These are phyloP conservation scores for Vigna trinervia DNA, from an alignment of 306 rosid genomes.

Conservation along the genomic window DNA sequence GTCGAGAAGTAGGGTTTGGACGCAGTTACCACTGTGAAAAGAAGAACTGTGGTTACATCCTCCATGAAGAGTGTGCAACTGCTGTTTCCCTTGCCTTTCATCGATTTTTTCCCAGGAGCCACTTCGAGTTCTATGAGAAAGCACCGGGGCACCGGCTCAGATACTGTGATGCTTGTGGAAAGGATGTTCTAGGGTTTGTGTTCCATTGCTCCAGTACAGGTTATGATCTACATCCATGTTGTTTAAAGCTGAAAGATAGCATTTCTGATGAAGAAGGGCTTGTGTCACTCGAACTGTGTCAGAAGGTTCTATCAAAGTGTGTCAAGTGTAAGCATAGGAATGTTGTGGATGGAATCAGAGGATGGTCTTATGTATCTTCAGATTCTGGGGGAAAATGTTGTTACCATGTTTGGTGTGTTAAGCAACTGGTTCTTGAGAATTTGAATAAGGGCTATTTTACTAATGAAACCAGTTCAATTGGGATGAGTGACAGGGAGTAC, in stretches of 20 bases:
- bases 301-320: slow-evolving; percentile 43
- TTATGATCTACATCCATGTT: slow-evolving; percentile 54
- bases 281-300: slow-evolving; percentile 30
- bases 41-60: slow-evolving; percentile 41
- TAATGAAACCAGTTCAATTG: neutral
- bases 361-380: slow-evolving; percentile 54
- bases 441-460: slow-evolving; percentile 47
- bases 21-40: slow-evolving; percentile 44
- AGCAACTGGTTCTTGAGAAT: slow-evolving; percentile 52
- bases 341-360: slow-evolving; percentile 29
- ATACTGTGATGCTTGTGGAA: slow-evolving; percentile 59
- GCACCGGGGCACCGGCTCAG: neutral
- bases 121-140: slow-evolving; percentile 35
- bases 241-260: slow-evolving; percentile 41
- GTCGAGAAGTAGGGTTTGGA: slow-evolving; percentile 53
- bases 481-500: neutral
- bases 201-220: slow-evolving; percentile 45
- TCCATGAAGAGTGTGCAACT: slow-evolving; percentile 53
- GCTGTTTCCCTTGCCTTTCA: slow-evolving; percentile 21
- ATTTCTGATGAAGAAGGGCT: slow-evolving; percentile 34
- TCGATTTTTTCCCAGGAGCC: slow-evolving; percentile 29
- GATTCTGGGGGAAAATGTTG: slow-evolving; percentile 18
- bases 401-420: slow-evolving; percentile 56
- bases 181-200: slow-evolving; percentile 54
- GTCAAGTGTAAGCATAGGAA: slow-evolving; percentile 45